A percentile compares a stretch with the other conserved stretches of the same genome.
phyloP scores from a whole-genome alignment of 2,329 filamentous ascomycete genomes.

The Shiraia bambusicola region DNA sequence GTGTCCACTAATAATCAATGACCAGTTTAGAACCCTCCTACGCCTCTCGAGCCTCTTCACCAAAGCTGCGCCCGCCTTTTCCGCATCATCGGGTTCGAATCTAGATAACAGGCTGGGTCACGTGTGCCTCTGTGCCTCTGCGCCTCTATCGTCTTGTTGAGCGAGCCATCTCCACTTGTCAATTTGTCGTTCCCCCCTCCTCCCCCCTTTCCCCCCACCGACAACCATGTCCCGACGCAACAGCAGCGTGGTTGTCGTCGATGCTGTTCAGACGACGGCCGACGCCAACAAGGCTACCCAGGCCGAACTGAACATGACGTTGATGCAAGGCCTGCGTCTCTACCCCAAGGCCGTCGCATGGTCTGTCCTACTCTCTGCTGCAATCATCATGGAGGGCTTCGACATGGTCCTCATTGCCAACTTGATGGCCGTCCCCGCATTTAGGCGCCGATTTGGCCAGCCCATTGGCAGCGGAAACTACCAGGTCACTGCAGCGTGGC shows the following conservation, averaged over 20 bases:
- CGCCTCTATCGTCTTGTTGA: not conserved
- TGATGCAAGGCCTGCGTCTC: slow-evolving; percentile 72
- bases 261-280: slow-evolving; percentile 29
- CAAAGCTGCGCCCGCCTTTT: not conserved
- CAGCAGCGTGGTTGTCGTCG: slow-evolving; percentile 34
- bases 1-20: not conserved
- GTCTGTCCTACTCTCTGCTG: slow-evolving; percentile 81
- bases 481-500: slow-evolving; percentile 50
- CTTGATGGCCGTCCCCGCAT: slow-evolving; percentile 60
- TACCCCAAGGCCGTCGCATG: slow-evolving; percentile 86
- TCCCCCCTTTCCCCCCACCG: slow-evolving; percentile 4
- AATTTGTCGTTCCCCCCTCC: not conserved
- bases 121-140: not conserved
- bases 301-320: slow-evolving; percentile 51
- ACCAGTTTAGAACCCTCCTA: too few species aligned
- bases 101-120: too few species aligned
- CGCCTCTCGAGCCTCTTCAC: not conserved
- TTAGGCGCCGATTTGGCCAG: slow-evolving; percentile 48
- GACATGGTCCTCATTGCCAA: slow-evolving; percentile 80
- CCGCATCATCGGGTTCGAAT: not conserved
- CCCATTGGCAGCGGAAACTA: slow-evolving; percentile 41
- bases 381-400: slow-evolving; percentile 90
- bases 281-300: slow-evolving; percentile 44
- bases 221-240: slow-evolving; percentile 36
- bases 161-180: not conserved